phyloP scores from a whole-genome alignment of 2,329 filamentous ascomycete genomes.

The Passalora sequoiae region DNA sequence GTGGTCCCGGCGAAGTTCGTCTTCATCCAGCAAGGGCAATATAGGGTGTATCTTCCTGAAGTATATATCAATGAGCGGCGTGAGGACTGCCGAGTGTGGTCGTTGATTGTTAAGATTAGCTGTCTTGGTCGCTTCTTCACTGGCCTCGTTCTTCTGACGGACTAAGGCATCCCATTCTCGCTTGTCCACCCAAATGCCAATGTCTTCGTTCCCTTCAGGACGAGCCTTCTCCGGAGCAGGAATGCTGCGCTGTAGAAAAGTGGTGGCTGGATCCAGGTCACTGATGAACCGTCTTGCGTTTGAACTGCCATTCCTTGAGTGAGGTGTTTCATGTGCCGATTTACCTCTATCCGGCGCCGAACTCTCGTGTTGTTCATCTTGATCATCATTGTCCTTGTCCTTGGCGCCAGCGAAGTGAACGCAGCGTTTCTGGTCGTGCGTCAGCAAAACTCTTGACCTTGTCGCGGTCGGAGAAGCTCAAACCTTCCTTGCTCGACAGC shows the following conservation, averaged over 20 bases:
- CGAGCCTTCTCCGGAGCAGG: constrained; percentile 14
- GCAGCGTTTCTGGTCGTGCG: constrained; percentile 30
- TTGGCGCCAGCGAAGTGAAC: constrained; percentile 24
- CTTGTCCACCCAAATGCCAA: constrained; percentile 35
- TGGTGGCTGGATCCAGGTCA: constrained; percentile 46
- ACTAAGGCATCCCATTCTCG: constrained; percentile 30
- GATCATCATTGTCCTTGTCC: constrained; percentile 5
- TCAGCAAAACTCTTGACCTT: constrained; percentile 2
- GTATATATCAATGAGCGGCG: constrained; percentile 43
- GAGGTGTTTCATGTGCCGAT: constrained; percentile 2
- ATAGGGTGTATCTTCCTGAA: constrained; percentile 44
- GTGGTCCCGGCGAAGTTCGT: constrained; percentile 38
- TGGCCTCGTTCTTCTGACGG: constrained; percentile 20
- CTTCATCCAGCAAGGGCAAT: constrained; percentile 43
- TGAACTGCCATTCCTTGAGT: neutral
- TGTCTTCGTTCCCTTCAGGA: constrained; percentile 25
- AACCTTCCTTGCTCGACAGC: constrained; percentile 31
- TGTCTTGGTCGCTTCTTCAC: constrained; percentile 6
- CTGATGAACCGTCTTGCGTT: constrained; percentile 15
- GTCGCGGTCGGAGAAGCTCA: neutral
- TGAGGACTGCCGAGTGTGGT: constrained; percentile 33
- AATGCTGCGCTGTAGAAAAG: constrained; percentile 39
- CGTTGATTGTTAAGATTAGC: constrained; percentile 15
- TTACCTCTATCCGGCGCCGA: constrained; percentile 4
- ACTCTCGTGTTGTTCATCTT: constrained; percentile 7